phyloP scores from a whole-genome alignment of 108 stramenopile species.

The Nitzschia putrida region DNA sequence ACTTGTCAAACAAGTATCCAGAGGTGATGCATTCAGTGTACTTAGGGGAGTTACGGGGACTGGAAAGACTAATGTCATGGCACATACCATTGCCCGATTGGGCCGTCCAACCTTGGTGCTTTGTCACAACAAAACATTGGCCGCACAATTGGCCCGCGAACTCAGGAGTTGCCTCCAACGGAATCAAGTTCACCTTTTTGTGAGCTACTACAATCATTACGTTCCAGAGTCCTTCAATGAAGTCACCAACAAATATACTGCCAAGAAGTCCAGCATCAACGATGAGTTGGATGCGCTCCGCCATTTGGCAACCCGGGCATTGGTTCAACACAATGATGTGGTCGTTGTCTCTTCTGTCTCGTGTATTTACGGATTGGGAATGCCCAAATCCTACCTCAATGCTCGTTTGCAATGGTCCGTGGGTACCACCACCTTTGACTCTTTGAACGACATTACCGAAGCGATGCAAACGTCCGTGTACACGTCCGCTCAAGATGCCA shows the following conservation, averaged over 20 bases:
- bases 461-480: conserved; percentile 18
- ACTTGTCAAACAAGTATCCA: conserved; percentile 35
- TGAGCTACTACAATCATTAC: conserved; percentile 77
- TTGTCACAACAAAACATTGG: conserved; percentile 83
- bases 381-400: conserved; percentile 72
- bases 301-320: conserved; percentile 68
- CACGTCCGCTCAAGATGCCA: not conserved
- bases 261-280: conserved; percentile 71
- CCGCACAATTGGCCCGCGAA: conserved; percentile 78
- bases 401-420: conserved; percentile 35
- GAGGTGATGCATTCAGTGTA: conserved; percentile 37
- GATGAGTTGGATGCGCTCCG: conserved; percentile 70
- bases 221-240: conserved; percentile 68
- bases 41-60: conserved; percentile 60
- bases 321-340: conserved; percentile 62
- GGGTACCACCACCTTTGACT: conserved; percentile 24
- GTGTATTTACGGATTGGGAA: conserved; percentile 84
- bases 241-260: conserved; percentile 57
- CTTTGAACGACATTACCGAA: conserved; percentile 18
- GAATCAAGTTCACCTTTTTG: conserved; percentile 72
- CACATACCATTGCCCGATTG: conserved; percentile 56
- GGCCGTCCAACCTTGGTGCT: conserved; percentile 66
- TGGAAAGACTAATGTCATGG: conserved; percentile 81
- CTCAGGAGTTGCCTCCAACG: conserved; percentile 54
- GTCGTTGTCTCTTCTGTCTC: conserved; percentile 77